Evolutionary conservation across 345 rosid genomes (phyloP).

Genomic region (Noccaea bulbosa): DNA sequence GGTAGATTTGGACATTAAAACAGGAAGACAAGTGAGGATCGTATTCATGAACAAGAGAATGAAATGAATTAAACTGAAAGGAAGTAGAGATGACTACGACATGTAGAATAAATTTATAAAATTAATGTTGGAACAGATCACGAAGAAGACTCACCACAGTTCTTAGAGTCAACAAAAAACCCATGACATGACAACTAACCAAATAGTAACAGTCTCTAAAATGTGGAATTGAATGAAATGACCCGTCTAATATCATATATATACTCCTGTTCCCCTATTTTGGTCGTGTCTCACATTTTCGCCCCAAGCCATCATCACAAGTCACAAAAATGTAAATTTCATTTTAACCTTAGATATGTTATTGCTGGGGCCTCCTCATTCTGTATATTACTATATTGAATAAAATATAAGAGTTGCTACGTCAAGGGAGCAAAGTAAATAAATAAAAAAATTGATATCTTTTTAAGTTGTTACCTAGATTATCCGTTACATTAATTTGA

Average conservation of each 20-base stretch:
- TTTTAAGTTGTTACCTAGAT: too few species aligned
- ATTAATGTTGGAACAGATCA: neutral
- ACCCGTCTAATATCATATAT: neutral
- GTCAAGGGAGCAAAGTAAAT: too few species aligned
- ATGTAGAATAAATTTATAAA: neutral
- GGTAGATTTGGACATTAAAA: neutral
- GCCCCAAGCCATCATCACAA: too few species aligned
- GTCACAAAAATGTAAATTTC: too few species aligned
- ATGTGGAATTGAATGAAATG: constrained; percentile 3
- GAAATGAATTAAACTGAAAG: neutral
- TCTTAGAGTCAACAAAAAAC: constrained; percentile 25
- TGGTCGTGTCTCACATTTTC: too few species aligned
- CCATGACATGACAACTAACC: constrained; percentile 28
- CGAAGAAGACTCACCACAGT: constrained; percentile 20
- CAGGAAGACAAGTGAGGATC: constrained; percentile 1
- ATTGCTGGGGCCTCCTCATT: too few species aligned
- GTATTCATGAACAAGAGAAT: neutral
- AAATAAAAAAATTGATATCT: too few species aligned
- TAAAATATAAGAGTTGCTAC: too few species aligned
- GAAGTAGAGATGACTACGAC: constrained; percentile 11
- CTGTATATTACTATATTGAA: too few species aligned
- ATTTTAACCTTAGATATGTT: too few species aligned
- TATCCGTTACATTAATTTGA: too few species aligned
- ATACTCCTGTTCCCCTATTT: neutral
- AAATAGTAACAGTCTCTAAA: neutral